These are phyloP conservation scores for Obba rivulosa DNA, from an alignment of 768 basidiomycete species.

Conservation along the genomic window DNA sequence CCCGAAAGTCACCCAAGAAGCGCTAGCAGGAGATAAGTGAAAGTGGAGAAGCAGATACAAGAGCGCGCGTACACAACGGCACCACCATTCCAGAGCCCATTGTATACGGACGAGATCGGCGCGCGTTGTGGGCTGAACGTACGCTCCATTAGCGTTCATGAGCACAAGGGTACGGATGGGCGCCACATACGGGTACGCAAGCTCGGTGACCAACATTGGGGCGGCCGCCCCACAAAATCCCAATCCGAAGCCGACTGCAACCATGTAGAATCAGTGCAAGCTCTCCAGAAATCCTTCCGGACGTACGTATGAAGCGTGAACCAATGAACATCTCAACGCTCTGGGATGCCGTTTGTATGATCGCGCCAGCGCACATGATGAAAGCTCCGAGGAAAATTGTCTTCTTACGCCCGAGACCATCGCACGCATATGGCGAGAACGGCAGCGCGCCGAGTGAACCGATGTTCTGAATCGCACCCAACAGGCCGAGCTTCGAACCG, in stretches of 20 bases:
- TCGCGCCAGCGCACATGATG: conserved; percentile 35
- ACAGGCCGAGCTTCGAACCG: conserved; percentile 29
- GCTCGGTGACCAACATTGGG: conserved; percentile 3
- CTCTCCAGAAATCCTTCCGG: neutral
- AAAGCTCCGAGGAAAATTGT: conserved; percentile 33
- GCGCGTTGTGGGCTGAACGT: conserved; percentile 24
- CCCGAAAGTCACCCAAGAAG: conserved; percentile 36
- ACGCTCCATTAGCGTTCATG: too few species aligned
- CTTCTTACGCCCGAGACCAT: conserved; percentile 33
- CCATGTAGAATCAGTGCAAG: neutral
- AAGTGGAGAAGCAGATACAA: neutral
- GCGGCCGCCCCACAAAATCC: conserved; percentile 24
- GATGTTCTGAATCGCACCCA: conserved; percentile 36
- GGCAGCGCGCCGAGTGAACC: conserved; percentile 34
- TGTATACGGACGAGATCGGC: conserved; percentile 29
- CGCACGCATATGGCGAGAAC: conserved; percentile 35
- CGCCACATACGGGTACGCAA: neutral
- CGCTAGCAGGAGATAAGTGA: conserved; percentile 2
- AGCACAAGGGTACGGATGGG: too few species aligned
- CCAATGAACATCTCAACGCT: conserved; percentile 40
- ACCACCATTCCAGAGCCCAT: conserved; percentile 29
- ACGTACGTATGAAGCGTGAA: conserved; percentile 25
- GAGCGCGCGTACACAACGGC: conserved; percentile 16
- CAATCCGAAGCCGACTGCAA: conserved; percentile 34
- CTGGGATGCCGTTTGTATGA: conserved; percentile 32